Percentiles rank a stretch among this genome's conserved stretches.
Evolutionary conservation across 306 rosid genomes (phyloP).

Genomic region (Geum urbanum): DNA sequence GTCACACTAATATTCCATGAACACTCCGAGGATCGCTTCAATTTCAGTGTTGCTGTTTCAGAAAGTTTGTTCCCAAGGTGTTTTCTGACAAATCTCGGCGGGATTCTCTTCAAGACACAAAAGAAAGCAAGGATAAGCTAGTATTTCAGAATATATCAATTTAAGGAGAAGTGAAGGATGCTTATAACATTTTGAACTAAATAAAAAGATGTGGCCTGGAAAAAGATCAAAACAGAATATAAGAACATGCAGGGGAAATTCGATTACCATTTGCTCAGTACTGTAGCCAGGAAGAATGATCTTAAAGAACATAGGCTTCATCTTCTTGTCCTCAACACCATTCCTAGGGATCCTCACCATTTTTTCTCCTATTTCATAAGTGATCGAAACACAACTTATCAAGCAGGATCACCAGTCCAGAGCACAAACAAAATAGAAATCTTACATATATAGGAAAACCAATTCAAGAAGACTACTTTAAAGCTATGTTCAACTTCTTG

Average conservation of each 20-base stretch:
- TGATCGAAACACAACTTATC: not conserved
- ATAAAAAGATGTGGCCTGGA: not conserved
- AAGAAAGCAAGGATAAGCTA: no score
- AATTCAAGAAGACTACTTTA: not conserved
- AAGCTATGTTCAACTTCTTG: no score
- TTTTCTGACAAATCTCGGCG: slow-evolving; percentile 3
- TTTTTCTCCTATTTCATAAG: not conserved
- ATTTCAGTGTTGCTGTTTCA: slow-evolving; percentile 2
- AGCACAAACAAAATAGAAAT: not conserved
- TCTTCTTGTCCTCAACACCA: not conserved
- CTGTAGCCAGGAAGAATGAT: slow-evolving; percentile 16
- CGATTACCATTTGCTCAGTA: slow-evolving; percentile 23
- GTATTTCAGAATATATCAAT: not conserved
- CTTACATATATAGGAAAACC: not conserved
- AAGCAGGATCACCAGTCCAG: not conserved
- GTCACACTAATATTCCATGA: not conserved
- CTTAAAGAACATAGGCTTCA: slow-evolving; percentile 20
- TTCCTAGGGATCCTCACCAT: not conserved
- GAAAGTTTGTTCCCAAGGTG: slow-evolving; percentile 11
- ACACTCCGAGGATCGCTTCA: not conserved
- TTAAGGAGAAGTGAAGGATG: not conserved
- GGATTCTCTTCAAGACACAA: slow-evolving; percentile 15
- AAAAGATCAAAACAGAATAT: not conserved
- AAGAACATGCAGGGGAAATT: slow-evolving; percentile 9
- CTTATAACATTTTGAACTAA: not conserved